Conservation (phyloP, 2,329 filamentous ascomycete species). For the Orbilia oligospora region DNA sequence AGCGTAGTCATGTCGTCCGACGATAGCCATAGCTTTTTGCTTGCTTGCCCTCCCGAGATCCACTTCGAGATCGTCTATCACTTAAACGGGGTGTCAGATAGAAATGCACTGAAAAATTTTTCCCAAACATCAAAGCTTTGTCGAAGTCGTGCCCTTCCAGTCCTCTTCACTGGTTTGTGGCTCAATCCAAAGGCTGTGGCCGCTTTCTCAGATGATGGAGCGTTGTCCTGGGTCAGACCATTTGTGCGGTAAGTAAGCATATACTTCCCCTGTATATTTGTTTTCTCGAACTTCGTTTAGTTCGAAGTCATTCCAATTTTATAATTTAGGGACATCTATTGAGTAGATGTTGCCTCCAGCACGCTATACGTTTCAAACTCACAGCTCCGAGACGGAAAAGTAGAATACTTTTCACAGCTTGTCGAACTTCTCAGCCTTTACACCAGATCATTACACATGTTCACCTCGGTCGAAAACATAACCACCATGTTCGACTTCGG, state of each 20-base stretch:
- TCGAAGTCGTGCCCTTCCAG: not conserved
- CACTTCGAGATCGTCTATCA: not conserved
- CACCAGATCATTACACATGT: not conserved
- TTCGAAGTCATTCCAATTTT: too few species aligned
- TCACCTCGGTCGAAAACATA: not conserved
- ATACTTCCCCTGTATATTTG: not conserved
- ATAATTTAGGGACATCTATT: not conserved
- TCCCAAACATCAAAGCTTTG: not conserved
- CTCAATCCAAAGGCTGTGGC: not conserved
- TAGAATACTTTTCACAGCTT: not conserved
- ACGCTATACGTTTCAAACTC: not conserved
- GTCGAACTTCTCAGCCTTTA: not conserved
- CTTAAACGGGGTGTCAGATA: not conserved
- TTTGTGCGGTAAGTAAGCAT: not conserved
- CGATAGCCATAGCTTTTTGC: not conserved
- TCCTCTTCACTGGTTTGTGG: not conserved
- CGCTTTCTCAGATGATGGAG: not conserved
- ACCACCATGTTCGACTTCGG: not conserved
- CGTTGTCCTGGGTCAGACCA: not conserved
- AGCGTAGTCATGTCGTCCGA: not conserved
- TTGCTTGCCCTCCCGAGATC: not conserved
- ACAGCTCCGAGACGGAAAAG: not conserved
- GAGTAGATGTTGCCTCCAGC: not conserved
- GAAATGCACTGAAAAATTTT: not conserved
- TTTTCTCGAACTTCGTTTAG: too few species aligned